Conservation (phyloP, 805 yeast genomes). For the Metschnikowia proteae region DNA sequence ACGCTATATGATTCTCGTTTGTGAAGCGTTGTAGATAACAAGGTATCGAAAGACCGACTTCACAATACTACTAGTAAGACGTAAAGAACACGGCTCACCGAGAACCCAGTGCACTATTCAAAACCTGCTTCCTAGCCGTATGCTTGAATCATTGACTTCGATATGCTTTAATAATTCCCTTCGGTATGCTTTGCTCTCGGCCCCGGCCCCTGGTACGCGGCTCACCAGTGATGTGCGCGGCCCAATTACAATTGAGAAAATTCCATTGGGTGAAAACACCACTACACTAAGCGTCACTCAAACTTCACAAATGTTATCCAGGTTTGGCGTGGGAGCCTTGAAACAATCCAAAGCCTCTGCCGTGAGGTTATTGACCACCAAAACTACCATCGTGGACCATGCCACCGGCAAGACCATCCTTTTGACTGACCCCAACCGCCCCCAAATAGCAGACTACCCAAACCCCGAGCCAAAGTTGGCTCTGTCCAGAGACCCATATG, state of each 20-base stretch:
- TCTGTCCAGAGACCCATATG: conserved; percentile 67
- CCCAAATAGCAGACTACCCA: conserved; percentile 57
- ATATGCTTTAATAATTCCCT: too few species aligned
- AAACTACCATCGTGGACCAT: conserved; percentile 38
- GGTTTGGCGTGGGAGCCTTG: conserved; percentile 22
- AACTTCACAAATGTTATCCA: conserved; percentile 23
- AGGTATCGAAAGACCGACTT: too few species aligned
- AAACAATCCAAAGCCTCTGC: conserved; percentile 10
- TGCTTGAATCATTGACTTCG: too few species aligned
- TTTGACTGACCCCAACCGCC: conserved; percentile 40
- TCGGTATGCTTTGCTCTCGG: neutral
- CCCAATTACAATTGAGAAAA: conserved; percentile 10
- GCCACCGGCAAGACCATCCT: conserved; percentile 36
- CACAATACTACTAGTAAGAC: too few species aligned
- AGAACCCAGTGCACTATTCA: too few species aligned
- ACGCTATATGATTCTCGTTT: too few species aligned
- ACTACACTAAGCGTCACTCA: conserved; percentile 1
- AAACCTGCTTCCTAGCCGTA: too few species aligned
- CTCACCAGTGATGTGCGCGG: conserved; percentile 10
- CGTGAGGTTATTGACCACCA: conserved; percentile 27
- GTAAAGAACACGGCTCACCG: too few species aligned
- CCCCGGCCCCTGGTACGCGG: neutral
- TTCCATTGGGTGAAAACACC: conserved; percentile 16
- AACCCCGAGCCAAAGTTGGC: conserved; percentile 55
- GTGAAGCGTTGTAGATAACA: too few species aligned